Base-by-base conservation (phyloP, 1,284 basidiomycete genomes). In the Polyporus tsugae region DNA sequence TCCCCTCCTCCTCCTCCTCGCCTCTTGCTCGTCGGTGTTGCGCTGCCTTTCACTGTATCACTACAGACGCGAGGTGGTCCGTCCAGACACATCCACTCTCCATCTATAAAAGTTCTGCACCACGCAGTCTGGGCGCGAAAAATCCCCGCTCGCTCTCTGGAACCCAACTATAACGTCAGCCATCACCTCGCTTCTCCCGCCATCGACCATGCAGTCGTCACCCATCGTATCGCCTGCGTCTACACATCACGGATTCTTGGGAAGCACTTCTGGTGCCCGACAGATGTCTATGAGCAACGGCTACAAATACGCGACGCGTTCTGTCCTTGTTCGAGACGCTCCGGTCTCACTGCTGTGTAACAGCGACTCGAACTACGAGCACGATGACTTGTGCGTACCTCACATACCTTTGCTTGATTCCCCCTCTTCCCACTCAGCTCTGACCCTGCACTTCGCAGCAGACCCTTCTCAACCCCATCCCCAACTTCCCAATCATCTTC, bases 401-500 rank as follows among this genome's bases (percentile, higher is more conserved):
- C 4, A 29, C 7, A 19, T 22, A 33, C 15, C 52, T 44, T 13
- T 55, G 36, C 25, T 29, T 13, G 9, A 6, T 6, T 19, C 29
- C 19, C 53, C n/a, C n/a, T n/a, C n/a, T n/a, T 35, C 66, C 33
- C 33, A 55, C 63, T 64, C 49, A 64, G 35, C 9, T 52, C 22
- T 33, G 17, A 29, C 44, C 7, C 13, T 29, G 1, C 25, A 29
- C 33, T 52, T 53, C 39, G 11, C 46, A 41, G n/a, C 19, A 44
- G 64, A 49, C 25, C 46, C 49, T 61, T 39, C 22, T 35, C 59
- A 53, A 41, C 35, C 41, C 19, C 41, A 36, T 68, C 52, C 25
- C 52, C 58, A 35, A 68, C 44, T 59, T 53, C 67, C 46, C 63
- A 64, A 38, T 49, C 44, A 41, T 55, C 62, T 25, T 35, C 42